These are phyloP conservation scores for Rhizophagus sp. DNA, from an alignment of 192 early-diverging fungal species.

Conservation along the genomic window DNA sequence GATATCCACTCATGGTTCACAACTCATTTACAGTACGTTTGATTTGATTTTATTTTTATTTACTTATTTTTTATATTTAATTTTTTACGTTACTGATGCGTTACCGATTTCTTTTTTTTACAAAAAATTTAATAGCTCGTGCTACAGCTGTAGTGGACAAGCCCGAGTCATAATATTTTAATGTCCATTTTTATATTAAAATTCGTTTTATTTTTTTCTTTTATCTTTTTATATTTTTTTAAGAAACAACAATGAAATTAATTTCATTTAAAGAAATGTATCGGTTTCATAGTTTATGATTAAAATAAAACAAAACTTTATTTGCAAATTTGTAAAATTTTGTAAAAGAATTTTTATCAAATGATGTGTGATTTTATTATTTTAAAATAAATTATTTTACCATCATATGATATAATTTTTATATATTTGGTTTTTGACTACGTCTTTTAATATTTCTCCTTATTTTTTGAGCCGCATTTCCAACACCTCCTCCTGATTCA, in stretches of 20 bases:
- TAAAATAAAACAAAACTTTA: background rate
- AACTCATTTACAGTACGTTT: slow-evolving; percentile 74
- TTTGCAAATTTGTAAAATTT: no score
- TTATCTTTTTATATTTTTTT: no score
- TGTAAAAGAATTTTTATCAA: no score
- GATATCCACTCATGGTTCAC: slow-evolving; percentile 88
- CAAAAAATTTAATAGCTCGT: slow-evolving; percentile 7
- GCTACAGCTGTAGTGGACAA: slow-evolving; percentile 25
- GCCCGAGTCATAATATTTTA: background rate
- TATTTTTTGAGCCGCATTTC: slow-evolving; percentile 19
- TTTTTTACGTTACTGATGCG: background rate
- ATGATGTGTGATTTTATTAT: background rate
- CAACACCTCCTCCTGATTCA: slow-evolving; percentile 39
- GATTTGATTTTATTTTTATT: background rate
- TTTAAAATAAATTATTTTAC: background rate
- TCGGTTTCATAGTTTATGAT: background rate
- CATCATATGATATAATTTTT: background rate
- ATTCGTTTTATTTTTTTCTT: no score
- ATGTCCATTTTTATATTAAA: no score
- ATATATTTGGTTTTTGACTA: background rate
- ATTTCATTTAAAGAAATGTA: background rate
- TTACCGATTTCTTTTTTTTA: background rate
- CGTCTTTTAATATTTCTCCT: slow-evolving; percentile 14
- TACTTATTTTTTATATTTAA: background rate
- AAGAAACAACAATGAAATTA: no score